phyloP scores from a whole-genome alignment of 2,329 filamentous ascomycete genomes.

The Diaporthe sp. region DNA sequence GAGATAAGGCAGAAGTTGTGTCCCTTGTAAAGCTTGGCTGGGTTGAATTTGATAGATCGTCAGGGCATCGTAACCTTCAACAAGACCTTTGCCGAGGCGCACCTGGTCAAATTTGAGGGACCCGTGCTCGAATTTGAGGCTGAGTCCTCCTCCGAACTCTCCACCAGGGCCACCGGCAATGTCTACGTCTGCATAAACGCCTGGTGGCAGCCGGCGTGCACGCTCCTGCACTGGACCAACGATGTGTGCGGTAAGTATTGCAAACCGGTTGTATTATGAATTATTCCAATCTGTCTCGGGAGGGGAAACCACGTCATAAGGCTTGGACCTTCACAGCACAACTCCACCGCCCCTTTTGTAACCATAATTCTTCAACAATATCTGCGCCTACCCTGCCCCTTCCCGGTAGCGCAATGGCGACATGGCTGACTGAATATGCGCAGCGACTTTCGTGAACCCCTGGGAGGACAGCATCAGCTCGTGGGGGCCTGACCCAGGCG shows the following conservation, averaged over 20 bases:
- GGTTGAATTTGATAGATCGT: no score
- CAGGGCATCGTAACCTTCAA: neutral
- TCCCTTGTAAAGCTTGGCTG: no score
- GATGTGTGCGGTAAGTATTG: neutral
- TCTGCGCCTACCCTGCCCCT: no score
- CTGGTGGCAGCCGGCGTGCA: neutral
- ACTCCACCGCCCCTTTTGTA: no score
- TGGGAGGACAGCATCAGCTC: constrained; percentile 2
- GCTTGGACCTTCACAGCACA: no score
- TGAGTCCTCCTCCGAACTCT: neutral
- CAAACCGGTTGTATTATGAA: no score
- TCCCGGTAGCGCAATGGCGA: neutral
- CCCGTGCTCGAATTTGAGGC: neutral
- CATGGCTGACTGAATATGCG: neutral
- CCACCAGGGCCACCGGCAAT: neutral
- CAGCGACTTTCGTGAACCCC: neutral
- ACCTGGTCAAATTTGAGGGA: neutral
- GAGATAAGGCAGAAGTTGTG: no score
- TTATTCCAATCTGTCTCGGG: no score
- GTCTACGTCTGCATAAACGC: constrained; percentile 1
- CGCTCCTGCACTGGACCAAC: neutral
- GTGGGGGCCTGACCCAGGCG: neutral
- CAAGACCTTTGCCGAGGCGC: neutral
- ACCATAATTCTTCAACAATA: no score
- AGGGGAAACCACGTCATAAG: no score